These are phyloP conservation scores for Plantago elongata DNA, from an alignment of 257 asterid species.

Conservation along the genomic window DNA sequence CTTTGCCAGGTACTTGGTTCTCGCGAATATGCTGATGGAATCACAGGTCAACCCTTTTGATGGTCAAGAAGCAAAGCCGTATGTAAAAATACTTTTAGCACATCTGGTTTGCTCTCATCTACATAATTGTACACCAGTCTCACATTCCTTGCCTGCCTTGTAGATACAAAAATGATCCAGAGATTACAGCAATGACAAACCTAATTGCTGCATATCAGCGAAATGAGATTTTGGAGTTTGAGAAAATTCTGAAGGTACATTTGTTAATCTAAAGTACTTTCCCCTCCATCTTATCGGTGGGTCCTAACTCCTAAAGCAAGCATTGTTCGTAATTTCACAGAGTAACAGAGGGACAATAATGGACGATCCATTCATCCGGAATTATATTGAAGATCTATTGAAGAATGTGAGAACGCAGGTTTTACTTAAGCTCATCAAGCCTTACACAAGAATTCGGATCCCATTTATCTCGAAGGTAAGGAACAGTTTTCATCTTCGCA, in stretches of 20 bases:
- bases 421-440: slow-evolving; percentile 93
- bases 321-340: slow-evolving; percentile 36
- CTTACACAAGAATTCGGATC: slow-evolving; percentile 89
- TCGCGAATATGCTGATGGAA: slow-evolving; percentile 98
- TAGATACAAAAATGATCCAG: slow-evolving; percentile 95
- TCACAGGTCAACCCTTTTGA: slow-evolving; percentile 97
- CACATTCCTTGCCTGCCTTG: slow-evolving; percentile 16
- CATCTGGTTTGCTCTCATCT: slow-evolving; percentile 7
- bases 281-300: slow-evolving; percentile 10
- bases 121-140: slow-evolving; percentile 3
- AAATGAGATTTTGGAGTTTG: slow-evolving; percentile 93
- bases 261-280: slow-evolving; percentile 4
- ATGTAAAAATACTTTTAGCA: slow-evolving; percentile 29
- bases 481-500: slow-evolving; percentile 2
- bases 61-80: slow-evolving; percentile 99
- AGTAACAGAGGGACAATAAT: slow-evolving; percentile 95
- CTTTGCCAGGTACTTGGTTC: slow-evolving; percentile 76
- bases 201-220: slow-evolving; percentile 95
- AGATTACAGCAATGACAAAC: slow-evolving; percentile 96
- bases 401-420: slow-evolving; percentile 97
- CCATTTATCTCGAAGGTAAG: slow-evolving; percentile 93
- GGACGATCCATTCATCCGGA: slow-evolving; percentile 96
- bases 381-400: slow-evolving; percentile 95
- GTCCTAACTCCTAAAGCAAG: slow-evolving; percentile 4
- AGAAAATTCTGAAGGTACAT: slow-evolving; percentile 84